A percentile compares a stretch with the other conserved stretches of the same genome.
phyloP scores from a whole-genome alignment of 2,329 filamentous ascomycete genomes.

The Onygenales sp. region DNA sequence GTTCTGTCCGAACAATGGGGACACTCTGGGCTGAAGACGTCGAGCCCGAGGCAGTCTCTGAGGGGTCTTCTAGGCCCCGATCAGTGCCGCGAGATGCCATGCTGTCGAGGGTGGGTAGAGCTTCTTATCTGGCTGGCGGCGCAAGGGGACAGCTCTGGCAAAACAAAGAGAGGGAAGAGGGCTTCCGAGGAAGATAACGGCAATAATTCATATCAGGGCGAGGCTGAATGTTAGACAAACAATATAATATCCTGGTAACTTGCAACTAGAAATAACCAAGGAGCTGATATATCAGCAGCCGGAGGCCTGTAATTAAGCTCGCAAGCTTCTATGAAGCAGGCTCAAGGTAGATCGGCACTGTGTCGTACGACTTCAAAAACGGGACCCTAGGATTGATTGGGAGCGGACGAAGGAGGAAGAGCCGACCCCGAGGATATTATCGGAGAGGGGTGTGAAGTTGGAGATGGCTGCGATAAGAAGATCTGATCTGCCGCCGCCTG shows the following conservation, averaged over 20 bases:
- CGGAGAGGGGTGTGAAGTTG: background rate
- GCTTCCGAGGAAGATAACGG: background rate
- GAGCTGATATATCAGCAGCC: background rate
- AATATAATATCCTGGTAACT: background rate
- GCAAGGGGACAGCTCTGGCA: background rate
- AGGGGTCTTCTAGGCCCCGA: constrained; percentile 2
- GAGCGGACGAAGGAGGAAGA: background rate
- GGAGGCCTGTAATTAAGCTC: background rate
- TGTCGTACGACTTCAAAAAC: background rate
- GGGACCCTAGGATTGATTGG: background rate
- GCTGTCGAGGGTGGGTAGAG: background rate
- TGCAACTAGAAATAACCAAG: background rate
- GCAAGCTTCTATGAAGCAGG: background rate
- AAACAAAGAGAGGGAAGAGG: background rate
- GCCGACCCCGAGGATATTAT: no score
- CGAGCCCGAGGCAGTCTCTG: constrained; percentile 4
- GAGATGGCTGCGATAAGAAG: background rate
- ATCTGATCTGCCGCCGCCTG: background rate
- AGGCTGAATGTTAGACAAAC: background rate
- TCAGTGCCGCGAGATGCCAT: constrained; percentile 9
- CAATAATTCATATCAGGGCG: constrained; percentile 1
- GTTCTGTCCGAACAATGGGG: constrained; percentile 2
- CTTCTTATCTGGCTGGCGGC: background rate
- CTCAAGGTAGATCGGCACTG: no score
- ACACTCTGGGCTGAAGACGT: constrained; percentile 1